Evolutionary conservation across 495 filamentous ascomycete genomes (phyloP).

Genomic region (Lophium mytilinum): DNA sequence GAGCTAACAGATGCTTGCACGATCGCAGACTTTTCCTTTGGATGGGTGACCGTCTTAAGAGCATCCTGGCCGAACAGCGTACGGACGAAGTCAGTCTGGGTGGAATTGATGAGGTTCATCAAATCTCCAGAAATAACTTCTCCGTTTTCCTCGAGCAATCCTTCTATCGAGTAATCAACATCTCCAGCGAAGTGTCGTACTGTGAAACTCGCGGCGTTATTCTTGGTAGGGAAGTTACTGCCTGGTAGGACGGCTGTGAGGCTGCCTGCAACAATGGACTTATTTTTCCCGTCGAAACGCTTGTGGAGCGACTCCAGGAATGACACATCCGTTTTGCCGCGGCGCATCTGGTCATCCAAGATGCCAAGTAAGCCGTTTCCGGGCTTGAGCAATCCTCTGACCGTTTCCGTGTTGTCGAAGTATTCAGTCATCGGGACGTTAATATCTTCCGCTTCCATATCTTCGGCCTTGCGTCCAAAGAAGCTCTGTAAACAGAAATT

Average conservation of each 20-base stretch:
- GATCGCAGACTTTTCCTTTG: slow-evolving; percentile 79
- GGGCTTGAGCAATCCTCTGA: slow-evolving; percentile 79
- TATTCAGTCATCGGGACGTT: slow-evolving; percentile 84
- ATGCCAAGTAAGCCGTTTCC: slow-evolving; percentile 91
- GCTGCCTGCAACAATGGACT: slow-evolving; percentile 69
- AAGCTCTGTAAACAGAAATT: slow-evolving; percentile 91
- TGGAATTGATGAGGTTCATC: slow-evolving; percentile 87
- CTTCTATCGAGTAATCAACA: slow-evolving; percentile 84
- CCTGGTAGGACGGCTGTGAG: slow-evolving; percentile 61
- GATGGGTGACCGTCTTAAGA: slow-evolving; percentile 80
- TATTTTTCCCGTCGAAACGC: slow-evolving; percentile 88
- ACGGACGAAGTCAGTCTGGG: slow-evolving; percentile 77
- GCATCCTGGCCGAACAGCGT: slow-evolving; percentile 92
- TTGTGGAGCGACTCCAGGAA: slow-evolving; percentile 83
- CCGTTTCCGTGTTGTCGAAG: slow-evolving; percentile 93
- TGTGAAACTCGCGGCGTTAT: slow-evolving; percentile 68
- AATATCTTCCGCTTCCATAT: slow-evolving; percentile 88
- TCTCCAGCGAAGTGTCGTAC: slow-evolving; percentile 94
- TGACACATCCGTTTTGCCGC: slow-evolving; percentile 79
- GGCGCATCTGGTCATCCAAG: slow-evolving; percentile 86
- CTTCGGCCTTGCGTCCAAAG: slow-evolving; percentile 85
- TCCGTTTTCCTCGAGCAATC: slow-evolving; percentile 86
- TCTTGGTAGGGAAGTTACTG: slow-evolving; percentile 74
- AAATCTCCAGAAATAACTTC: slow-evolving; percentile 92
- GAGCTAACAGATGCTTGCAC: slow-evolving; percentile 96